Conservation (phyloP, 306 rosid genomes). For the Cicer pinnatifidum region DNA sequence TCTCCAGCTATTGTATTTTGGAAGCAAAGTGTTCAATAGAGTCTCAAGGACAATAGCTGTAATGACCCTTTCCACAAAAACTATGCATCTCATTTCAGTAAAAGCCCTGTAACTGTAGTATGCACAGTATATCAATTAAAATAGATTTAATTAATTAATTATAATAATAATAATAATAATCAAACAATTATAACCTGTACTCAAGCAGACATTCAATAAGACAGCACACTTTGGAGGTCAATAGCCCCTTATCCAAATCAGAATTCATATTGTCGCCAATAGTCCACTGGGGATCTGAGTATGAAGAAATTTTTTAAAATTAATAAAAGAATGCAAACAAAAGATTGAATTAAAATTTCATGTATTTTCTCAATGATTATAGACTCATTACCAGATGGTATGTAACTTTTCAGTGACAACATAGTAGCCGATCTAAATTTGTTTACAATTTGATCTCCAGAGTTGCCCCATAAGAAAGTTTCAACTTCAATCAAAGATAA, state of each 20-base stretch:
- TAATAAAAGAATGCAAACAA: slow-evolving; percentile 26
- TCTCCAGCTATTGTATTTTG: slow-evolving; percentile 71
- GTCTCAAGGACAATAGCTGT: slow-evolving; percentile 67
- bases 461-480: slow-evolving; percentile 52
- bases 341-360: slow-evolving; percentile 19
- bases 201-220: slow-evolving; percentile 72
- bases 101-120: slow-evolving; percentile 50
- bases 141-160: slow-evolving; percentile 24
- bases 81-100: slow-evolving; percentile 75
- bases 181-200: slow-evolving; percentile 63
- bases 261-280: slow-evolving; percentile 52
- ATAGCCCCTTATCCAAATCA: slow-evolving; percentile 52
- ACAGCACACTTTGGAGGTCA: slow-evolving; percentile 71
- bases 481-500: slow-evolving; percentile 51
- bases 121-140: slow-evolving; percentile 29
- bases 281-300: slow-evolving; percentile 59
- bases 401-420: slow-evolving; percentile 37
- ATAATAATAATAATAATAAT: slow-evolving; percentile 13
- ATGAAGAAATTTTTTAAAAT: slow-evolving; percentile 30
- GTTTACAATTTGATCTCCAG: slow-evolving; percentile 60
- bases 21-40: slow-evolving; percentile 65
- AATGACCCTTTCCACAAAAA: slow-evolving; percentile 82
- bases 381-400: slow-evolving; percentile 60
- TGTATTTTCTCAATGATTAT: slow-evolving; percentile 13
- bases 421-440: slow-evolving; percentile 54